phyloP scores from a whole-genome alignment of 208 protist genomes.

The Leishmania amazonensis region DNA sequence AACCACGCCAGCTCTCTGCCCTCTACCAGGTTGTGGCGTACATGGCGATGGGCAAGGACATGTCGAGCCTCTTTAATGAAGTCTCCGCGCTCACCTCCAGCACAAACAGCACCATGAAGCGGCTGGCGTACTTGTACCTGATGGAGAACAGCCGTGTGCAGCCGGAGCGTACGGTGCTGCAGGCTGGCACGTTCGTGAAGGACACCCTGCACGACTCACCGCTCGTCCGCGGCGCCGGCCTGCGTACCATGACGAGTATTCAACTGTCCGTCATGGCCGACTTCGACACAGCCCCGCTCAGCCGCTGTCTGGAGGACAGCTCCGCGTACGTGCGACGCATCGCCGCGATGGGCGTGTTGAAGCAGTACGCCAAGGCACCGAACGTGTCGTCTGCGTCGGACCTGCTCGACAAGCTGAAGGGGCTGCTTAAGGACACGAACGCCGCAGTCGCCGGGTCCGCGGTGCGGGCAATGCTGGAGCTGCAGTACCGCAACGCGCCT shows the following conservation, averaged over 20 bases:
- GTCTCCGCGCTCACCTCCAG: constrained; percentile 96
- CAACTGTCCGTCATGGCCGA: constrained; percentile 97
- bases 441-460: constrained; percentile 97
- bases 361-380: constrained; percentile 96
- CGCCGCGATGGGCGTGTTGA: constrained; percentile 97
- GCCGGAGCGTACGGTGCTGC: constrained; percentile 97
- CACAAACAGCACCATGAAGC: constrained; percentile 97
- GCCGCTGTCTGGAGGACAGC: constrained; percentile 91
- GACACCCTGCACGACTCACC: constrained; percentile 96
- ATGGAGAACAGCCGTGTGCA: constrained; percentile 98
- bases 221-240: constrained; percentile 97
- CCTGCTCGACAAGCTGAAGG: constrained; percentile 87
- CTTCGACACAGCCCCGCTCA: constrained; percentile 96
- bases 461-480: constrained; percentile 91
- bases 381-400: constrained; percentile 87
- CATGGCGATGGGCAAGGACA: constrained; percentile 99
- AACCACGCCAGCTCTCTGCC: constrained; percentile 92
- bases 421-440: constrained; percentile 96
- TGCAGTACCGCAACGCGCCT: constrained; percentile 44
- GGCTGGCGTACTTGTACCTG: constrained; percentile 99
- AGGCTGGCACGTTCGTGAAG: constrained; percentile 97
- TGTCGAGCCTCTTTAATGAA: constrained; percentile 93
- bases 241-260: constrained; percentile 99
- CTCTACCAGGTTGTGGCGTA: constrained; percentile 98
- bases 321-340: constrained; percentile 99